Conservation (phyloP, 176 grass and related monocot species). For the Melocanna baccifera region DNA sequence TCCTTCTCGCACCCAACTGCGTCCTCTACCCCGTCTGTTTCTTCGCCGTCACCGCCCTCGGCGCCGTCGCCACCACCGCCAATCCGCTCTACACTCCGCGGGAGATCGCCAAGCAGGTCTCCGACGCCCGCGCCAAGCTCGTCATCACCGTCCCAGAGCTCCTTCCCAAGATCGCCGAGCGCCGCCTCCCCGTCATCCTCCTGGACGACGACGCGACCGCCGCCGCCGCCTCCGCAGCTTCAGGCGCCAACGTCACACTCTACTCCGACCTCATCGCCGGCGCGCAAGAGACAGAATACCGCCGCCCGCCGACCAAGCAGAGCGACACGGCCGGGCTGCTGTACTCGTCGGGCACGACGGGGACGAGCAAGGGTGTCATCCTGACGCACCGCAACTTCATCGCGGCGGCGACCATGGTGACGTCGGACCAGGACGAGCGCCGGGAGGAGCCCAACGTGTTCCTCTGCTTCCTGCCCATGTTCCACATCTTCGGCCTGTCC, state of each 20-base stretch:
- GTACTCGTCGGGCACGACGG: slow-evolving; percentile 93
- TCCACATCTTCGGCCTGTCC: slow-evolving; percentile 85
- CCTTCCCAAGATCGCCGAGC: slow-evolving; percentile 39
- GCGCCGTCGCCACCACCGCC: slow-evolving; percentile 72
- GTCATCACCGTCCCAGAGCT: slow-evolving; percentile 61
- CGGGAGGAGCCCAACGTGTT: slow-evolving; percentile 66
- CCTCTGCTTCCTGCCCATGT: slow-evolving; percentile 99
- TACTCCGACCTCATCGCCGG: slow-evolving; percentile 59
- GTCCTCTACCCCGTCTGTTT: slow-evolving; percentile 75
- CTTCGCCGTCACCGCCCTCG: slow-evolving; percentile 58
- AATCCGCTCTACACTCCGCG: slow-evolving; percentile 70
- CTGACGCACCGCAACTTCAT: slow-evolving; percentile 95
- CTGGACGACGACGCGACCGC: slow-evolving; percentile 33
- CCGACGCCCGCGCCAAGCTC: slow-evolving; percentile 50
- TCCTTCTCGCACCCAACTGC: slow-evolving; percentile 75
- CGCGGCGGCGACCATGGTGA: slow-evolving; percentile 46
- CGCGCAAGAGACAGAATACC: slow-evolving; percentile 30
- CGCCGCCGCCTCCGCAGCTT: not conserved
- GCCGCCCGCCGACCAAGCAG: slow-evolving; percentile 51
- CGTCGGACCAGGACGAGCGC: slow-evolving; percentile 58
- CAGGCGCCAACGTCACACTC: slow-evolving; percentile 29
- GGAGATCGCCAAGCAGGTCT: slow-evolving; percentile 76
- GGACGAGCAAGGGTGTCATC: slow-evolving; percentile 86
- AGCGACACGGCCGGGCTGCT: slow-evolving; percentile 65
- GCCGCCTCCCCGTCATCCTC: slow-evolving; percentile 63